Percentiles rank a stretch among this genome's conserved stretches.
phyloP scores from a whole-genome alignment of 441 rosid genomes.

The Populus hybrid region DNA sequence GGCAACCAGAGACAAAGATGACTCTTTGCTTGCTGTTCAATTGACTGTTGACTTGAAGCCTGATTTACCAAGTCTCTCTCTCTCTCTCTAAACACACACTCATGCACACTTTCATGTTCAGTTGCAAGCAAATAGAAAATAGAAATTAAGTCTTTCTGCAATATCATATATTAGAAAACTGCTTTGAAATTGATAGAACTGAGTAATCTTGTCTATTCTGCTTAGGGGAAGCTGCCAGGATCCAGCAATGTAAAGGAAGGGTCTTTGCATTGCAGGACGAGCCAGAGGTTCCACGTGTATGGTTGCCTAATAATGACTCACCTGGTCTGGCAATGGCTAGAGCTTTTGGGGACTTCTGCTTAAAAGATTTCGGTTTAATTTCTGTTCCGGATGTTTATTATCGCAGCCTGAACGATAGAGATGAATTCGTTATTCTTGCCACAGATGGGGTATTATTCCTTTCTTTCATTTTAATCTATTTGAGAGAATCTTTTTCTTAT shows the following conservation, averaged over 20 bases:
- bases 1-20: conserved; percentile 66
- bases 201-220: conserved; percentile 14
- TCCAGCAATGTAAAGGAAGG: conserved; percentile 77
- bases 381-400: conserved; percentile 77
- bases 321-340: conserved; percentile 99
- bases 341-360: conserved; percentile 98
- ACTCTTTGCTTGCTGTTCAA: conserved; percentile 69
- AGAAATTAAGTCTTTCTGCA: background rate
- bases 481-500: background rate
- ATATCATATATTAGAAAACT: conserved; percentile 10
- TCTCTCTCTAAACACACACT: background rate
- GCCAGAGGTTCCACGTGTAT: conserved; percentile 88
- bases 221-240: conserved; percentile 88
- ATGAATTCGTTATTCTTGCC: conserved; percentile 84
- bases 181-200: background rate
- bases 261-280: conserved; percentile 90
- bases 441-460: conserved; percentile 74
- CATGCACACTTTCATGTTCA: background rate
- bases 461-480: conserved; percentile 2
- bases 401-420: conserved; percentile 52
- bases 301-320: conserved; percentile 86
- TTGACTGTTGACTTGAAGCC: conserved; percentile 95
- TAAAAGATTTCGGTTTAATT: conserved; percentile 85
- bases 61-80: conserved; percentile 74
- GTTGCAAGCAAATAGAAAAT: background rate